A percentile compares a stretch with the other conserved stretches of the same genome.
Evolutionary conservation across 2,329 filamentous ascomycete species (phyloP).

Genomic region (Phyllosticta citribraziliensis): DNA sequence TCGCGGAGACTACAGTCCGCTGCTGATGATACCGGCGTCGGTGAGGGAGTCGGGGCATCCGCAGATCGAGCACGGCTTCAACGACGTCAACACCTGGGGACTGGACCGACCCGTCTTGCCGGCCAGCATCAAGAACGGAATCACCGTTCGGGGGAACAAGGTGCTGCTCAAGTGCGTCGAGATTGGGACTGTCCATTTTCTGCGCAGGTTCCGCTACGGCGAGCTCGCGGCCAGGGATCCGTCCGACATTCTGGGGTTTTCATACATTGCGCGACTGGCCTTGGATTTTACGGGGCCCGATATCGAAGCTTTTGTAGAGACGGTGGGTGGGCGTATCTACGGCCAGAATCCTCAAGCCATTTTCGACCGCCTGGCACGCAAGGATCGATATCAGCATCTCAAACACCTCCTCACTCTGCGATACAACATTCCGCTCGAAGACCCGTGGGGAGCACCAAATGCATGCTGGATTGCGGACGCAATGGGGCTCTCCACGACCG

Average conservation of each 20-base stretch:
- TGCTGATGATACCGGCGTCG: constrained; percentile 9
- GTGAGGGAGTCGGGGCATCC: neutral
- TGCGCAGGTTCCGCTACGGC: neutral
- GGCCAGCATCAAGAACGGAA: neutral
- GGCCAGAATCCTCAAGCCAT: neutral
- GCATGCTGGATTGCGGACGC: neutral
- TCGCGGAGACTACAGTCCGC: constrained; percentile 13
- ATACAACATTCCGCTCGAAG: constrained; percentile 15
- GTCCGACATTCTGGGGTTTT: neutral
- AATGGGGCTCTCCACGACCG: neutral
- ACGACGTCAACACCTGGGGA: neutral
- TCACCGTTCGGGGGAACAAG: neutral
- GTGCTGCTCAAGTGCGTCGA: neutral
- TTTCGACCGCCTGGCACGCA: neutral
- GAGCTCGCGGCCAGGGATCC: neutral
- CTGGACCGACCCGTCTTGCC: neutral
- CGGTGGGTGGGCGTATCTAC: neutral
- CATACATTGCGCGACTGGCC: neutral
- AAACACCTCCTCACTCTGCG: neutral
- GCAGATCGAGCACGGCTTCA: neutral
- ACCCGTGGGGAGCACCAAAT: neutral
- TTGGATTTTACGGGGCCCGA: neutral
- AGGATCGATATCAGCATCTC: neutral
- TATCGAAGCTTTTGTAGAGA: neutral
- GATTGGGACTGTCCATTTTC: neutral